These are phyloP conservation scores for Hypseocharis bilobata DNA, from an alignment of 441 rosid genomes.

Conservation along the genomic window DNA sequence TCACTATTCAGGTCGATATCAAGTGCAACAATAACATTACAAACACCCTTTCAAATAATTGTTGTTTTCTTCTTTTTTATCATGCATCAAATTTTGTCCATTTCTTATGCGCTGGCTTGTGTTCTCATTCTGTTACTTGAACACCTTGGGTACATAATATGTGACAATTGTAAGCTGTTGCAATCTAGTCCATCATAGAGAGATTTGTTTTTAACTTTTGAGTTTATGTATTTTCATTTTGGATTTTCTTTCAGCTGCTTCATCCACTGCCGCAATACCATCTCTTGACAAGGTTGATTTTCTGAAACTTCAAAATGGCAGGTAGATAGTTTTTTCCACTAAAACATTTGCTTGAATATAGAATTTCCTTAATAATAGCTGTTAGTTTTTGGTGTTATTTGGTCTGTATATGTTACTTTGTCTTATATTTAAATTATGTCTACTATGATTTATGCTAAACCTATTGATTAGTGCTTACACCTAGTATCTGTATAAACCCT, in stretches of 20 bases:
- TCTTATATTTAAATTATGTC: constrained; percentile 10
- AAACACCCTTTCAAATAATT: constrained; percentile 8
- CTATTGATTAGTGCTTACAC: neutral
- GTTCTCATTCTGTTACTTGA: constrained; percentile 6
- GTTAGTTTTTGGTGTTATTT: neutral
- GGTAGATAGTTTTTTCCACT: constrained; percentile 33
- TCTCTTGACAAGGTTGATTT: constrained; percentile 57
- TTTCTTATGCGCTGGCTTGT: neutral
- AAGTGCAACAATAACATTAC: constrained; percentile 23
- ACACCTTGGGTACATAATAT: constrained; percentile 9
- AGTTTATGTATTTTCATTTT: constrained; percentile 16
- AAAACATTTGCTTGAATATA: neutral
- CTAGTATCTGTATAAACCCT: neutral
- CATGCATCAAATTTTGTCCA: constrained; percentile 7
- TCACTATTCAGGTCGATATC: constrained; percentile 40
- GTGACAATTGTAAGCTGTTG: neutral
- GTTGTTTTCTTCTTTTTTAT: constrained; percentile 6
- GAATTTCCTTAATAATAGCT: neutral
- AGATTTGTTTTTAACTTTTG: neutral
- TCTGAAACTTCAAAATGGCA: constrained; percentile 93
- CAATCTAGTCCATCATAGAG: neutral
- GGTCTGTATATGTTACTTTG: neutral
- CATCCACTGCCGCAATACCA: constrained; percentile 45
- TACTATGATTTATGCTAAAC: neutral
- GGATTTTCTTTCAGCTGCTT: constrained; percentile 46